Conservation (phyloP, 305 asterid genomes). For the Lippia alba region DNA sequence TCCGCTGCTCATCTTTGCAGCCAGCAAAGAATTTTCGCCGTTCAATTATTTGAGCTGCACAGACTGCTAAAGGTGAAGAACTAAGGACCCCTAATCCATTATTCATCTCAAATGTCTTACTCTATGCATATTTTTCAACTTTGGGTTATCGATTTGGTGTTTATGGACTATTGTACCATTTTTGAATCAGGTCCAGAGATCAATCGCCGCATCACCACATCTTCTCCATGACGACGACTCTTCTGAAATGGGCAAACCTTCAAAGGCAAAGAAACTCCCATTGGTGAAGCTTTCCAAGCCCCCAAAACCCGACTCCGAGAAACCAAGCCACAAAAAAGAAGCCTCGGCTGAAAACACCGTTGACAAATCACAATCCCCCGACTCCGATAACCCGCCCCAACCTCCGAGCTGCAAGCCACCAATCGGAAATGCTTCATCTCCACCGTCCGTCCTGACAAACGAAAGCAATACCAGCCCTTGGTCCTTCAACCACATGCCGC, state of each 20-base stretch:
- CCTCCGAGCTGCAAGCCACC: constrained; percentile 42
- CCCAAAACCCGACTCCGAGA: constrained; percentile 40
- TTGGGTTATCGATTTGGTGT: constrained; percentile 15
- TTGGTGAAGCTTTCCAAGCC: constrained; percentile 45
- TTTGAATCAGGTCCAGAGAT: constrained; percentile 70
- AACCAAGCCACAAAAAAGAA: constrained; percentile 57
- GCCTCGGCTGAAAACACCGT: constrained; percentile 65
- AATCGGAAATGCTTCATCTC: constrained; percentile 36
- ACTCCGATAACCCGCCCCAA: constrained; percentile 44
- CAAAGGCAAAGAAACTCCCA: constrained; percentile 55
- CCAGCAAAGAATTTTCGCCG: constrained; percentile 90
- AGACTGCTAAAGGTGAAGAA: constrained; percentile 71
- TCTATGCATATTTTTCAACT: background rate
- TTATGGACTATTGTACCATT: background rate
- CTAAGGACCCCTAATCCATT: background rate
- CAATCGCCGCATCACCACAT: constrained; percentile 70
- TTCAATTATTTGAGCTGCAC: constrained; percentile 96
- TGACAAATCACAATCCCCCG: constrained; percentile 49
- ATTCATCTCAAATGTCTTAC: constrained; percentile 6
- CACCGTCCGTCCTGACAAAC: constrained; percentile 34
- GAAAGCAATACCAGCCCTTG: constrained; percentile 45
- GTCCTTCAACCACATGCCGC: constrained; percentile 54
- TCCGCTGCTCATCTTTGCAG: constrained; percentile 48
- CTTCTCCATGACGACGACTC: constrained; percentile 62
- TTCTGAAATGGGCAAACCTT: constrained; percentile 47